Evolutionary conservation across 2,329 filamentous ascomycete species (phyloP), one percentile per base, ranked within the genome.

Genomic region (Claviceps capensis): DNA sequence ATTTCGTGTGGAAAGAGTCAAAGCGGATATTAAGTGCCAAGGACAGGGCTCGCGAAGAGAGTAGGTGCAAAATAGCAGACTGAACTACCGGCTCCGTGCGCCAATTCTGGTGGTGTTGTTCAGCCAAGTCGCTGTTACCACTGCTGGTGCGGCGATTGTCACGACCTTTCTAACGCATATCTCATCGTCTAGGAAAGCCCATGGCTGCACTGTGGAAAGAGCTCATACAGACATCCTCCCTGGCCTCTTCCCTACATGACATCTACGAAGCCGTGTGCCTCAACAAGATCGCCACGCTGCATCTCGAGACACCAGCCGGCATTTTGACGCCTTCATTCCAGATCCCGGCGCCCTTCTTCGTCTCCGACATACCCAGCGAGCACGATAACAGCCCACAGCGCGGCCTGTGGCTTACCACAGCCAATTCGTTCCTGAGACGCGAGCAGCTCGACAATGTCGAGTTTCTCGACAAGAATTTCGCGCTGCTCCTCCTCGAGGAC

Each of bases 1-100:
- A 90, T 59, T 97, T 96, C 65, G 86, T 98, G 4, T 93, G 88
- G 82, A 86, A 85, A 61, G 88, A 98, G 64, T 88, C 87, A 2
- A 89, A 93, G 65, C 80, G 79, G 53, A 91, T 97, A 47, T 72
- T 93, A 34, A 74, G 79, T 37, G 74, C 93, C 60, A 94, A 93
- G 64, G 85, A 94, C 57, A 88, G 87, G 61, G 88, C 83, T 2
- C 81, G 84, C 53, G 88, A 91, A 66, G 75, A 80, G 43, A 72
- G 77, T 78, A 62, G 53, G 75, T 68, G 8, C 9, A 30, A 11
- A 30, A 30, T 30, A 4, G 30, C 16, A 13, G 23, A 9, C 5
- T 7, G 42, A 14, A 22, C 8, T n/a, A 41, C 38, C 38, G 5
- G 11, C 30, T 17, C 16, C 38, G 6, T 41, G 38, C 16, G 4